Conservation (phyloP, 768 basidiomycete genomes). For the Pilatotrama ljubarskyi region DNA sequence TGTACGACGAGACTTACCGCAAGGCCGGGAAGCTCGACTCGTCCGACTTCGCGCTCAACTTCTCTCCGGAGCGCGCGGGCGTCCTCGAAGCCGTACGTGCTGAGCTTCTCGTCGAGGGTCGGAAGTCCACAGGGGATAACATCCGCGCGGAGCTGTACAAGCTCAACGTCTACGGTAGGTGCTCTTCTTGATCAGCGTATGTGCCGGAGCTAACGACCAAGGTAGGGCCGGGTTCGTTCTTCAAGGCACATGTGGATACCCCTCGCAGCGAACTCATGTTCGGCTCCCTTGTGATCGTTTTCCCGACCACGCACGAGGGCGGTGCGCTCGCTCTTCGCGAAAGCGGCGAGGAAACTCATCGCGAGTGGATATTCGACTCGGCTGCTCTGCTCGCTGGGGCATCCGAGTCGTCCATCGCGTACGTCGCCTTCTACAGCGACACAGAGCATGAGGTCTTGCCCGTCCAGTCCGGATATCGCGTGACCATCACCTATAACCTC, state of each 20-base stretch:
- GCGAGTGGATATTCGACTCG: constrained; percentile 42
- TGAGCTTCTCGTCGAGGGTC: constrained; percentile 26
- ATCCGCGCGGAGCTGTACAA: constrained; percentile 44
- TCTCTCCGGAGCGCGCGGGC: constrained; percentile 32
- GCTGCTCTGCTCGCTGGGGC: constrained; percentile 24
- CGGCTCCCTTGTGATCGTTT: constrained; percentile 51
- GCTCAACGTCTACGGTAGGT: constrained; percentile 46
- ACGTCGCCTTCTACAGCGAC: constrained; percentile 45
- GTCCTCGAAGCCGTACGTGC: constrained; percentile 30
- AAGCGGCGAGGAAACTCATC: neutral
- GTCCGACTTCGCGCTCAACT: constrained; percentile 35
- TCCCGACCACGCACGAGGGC: constrained; percentile 48
- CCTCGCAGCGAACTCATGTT: constrained; percentile 47
- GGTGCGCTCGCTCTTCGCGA: constrained; percentile 41
- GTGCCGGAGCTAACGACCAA: neutral
- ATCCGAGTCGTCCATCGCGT: constrained; percentile 31
- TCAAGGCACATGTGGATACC: constrained; percentile 52
- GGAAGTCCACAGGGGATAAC: constrained; percentile 18
- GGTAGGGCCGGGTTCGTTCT: constrained; percentile 42
- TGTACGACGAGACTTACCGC: constrained; percentile 45
- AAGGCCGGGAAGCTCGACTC: constrained; percentile 46
- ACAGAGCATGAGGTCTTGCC: constrained; percentile 47
- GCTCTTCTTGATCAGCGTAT: too few species aligned
- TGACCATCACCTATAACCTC: constrained; percentile 48
- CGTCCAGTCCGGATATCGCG: constrained; percentile 42